A percentile compares a stretch with the other conserved stretches of the same genome.
Conservation (phyloP, 495 filamentous ascomycete genomes). For the Hypoxylon lienhwacheense region DNA sequence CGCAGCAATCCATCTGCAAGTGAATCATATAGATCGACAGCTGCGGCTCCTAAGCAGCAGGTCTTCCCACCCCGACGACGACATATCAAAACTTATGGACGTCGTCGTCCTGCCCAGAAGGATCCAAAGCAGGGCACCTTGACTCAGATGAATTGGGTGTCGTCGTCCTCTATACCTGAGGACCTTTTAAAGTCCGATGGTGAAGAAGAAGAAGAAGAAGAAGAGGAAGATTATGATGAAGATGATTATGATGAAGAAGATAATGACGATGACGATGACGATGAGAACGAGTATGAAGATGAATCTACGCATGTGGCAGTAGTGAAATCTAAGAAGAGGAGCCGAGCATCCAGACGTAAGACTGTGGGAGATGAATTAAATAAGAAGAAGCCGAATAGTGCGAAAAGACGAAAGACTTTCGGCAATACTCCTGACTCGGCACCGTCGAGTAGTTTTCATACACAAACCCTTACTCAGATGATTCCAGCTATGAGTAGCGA, state of each 20-base stretch:
- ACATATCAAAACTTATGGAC: constrained; percentile 46
- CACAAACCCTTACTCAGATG: constrained; percentile 51
- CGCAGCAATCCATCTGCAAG: constrained; percentile 22
- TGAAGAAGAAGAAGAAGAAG: constrained; percentile 15
- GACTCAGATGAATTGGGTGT: constrained; percentile 54
- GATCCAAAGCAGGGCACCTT: constrained; percentile 48
- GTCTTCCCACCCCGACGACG: constrained; percentile 43
- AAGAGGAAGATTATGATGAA: constrained; percentile 9
- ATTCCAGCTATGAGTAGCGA: constrained; percentile 33
- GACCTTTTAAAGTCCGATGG: constrained; percentile 12
- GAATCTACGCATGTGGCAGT: constrained; percentile 14
- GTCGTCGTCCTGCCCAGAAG: constrained; percentile 32
- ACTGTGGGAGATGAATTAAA: constrained; percentile 30
- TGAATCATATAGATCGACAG: constrained; percentile 40
- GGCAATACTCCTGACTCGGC: constrained; percentile 41
- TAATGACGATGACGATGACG: too few species aligned
- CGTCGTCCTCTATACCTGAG: constrained; percentile 19
- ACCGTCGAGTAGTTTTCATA: constrained; percentile 44
- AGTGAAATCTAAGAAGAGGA: constrained; percentile 28
- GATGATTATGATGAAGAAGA: constrained; percentile 9
- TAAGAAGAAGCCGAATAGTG: constrained; percentile 22
- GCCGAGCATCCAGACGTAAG: constrained; percentile 25
- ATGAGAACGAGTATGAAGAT: constrained; percentile 14
- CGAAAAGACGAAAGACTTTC: constrained; percentile 48
- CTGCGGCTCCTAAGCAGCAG: constrained; percentile 45